Evolutionary conservation across 768 basidiomycete genomes (phyloP).

Genomic region (Rhodotorula babjevae): DNA sequence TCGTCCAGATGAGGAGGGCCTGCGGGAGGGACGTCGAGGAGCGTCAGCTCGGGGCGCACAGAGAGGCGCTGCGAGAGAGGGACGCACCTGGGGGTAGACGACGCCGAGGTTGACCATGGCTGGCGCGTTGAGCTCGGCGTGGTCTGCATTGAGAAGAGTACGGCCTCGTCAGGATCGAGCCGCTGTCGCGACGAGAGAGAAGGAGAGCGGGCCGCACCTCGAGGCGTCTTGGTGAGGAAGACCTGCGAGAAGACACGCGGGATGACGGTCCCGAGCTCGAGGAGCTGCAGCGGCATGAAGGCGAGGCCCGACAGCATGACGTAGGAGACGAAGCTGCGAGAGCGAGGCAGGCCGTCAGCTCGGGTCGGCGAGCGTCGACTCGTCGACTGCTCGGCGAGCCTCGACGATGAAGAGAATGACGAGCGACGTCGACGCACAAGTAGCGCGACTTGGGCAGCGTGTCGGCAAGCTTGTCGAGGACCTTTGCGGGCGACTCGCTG

Average conservation of each 20-base stretch:
- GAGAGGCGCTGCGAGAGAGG: too few species aligned
- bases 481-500: conserved; percentile 86
- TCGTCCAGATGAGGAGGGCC: conserved; percentile 89
- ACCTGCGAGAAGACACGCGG: conserved; percentile 68
- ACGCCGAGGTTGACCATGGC: conserved; percentile 97
- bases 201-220: conserved; percentile 56
- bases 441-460: conserved; percentile 66
- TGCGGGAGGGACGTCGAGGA: conserved; percentile 43
- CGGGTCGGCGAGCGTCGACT: too few species aligned
- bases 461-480: conserved; percentile 83
- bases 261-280: conserved; percentile 83
- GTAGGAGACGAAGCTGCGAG: conserved; percentile 46
- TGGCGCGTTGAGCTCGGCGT: conserved; percentile 91
- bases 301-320: conserved; percentile 81
- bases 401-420: too few species aligned
- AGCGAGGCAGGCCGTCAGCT: too few species aligned
- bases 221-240: conserved; percentile 79
- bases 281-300: conserved; percentile 85
- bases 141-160: conserved; percentile 58
- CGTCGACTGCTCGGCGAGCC: too few species aligned
- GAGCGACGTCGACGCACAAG: conserved; percentile 45
- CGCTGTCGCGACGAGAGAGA: background rate
- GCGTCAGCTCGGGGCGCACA: background rate
- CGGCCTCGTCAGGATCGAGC: background rate
- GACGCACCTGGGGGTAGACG: conserved; percentile 68